Evolutionary conservation across 257 asterid species (phyloP).

Genomic region (Solanum paucissectum): DNA sequence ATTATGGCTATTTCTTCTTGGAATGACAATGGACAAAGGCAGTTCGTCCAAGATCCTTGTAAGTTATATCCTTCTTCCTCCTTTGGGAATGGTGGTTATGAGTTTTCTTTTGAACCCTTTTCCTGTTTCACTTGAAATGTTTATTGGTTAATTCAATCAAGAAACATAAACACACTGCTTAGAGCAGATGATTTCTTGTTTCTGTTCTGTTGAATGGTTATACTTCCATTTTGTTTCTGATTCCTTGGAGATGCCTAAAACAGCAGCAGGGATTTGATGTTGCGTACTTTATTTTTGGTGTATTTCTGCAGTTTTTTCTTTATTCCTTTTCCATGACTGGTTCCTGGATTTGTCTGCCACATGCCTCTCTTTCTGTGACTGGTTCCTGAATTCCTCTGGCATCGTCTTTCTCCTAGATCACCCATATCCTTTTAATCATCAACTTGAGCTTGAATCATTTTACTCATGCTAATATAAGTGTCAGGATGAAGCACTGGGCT

Average conservation of each 20-base stretch:
- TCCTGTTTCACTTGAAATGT: neutral
- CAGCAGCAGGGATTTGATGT: neutral
- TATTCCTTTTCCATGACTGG: neutral
- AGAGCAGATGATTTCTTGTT: neutral
- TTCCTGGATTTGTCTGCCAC: neutral
- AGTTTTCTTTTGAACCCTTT: neutral
- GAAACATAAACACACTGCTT: neutral
- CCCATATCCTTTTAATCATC: neutral
- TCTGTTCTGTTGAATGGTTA: neutral
- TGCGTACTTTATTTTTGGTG: neutral
- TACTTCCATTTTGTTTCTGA: neutral
- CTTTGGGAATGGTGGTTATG: neutral
- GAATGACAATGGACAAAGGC: slow-evolving; percentile 98
- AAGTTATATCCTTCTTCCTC: slow-evolving; percentile 20
- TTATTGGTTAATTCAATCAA: neutral
- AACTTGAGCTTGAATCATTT: neutral
- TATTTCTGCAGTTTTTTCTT: neutral
- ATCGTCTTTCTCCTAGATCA: neutral
- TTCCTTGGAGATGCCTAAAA: neutral
- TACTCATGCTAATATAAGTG: neutral
- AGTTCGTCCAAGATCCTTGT: slow-evolving; percentile 94
- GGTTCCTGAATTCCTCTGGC: neutral
- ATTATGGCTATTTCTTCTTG: slow-evolving; percentile 96
- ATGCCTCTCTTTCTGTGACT: neutral
- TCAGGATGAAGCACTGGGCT: neutral